A percentile compares a stretch with the other conserved stretches of the same genome.
These are phyloP conservation scores for Tetraselmis chui DNA, from an alignment of 139 green algal species.

Conservation along the genomic window DNA sequence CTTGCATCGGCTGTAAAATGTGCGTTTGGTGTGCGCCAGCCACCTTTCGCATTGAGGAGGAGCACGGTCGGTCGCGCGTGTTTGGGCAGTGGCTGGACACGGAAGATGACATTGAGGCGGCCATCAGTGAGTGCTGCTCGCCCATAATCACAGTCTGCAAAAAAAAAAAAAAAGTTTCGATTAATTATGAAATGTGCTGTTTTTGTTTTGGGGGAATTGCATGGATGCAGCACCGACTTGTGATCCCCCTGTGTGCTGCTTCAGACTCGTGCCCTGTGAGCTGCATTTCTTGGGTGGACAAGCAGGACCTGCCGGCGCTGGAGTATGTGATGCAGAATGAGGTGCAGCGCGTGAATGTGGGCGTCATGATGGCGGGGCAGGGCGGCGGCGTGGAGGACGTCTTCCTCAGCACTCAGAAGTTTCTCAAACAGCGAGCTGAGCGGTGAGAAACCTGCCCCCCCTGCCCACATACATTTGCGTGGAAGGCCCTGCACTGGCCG, in stretches of 20 bases:
- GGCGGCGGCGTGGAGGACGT: slow-evolving; percentile 33
- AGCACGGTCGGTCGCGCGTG: slow-evolving; percentile 63
- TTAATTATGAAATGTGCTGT: too few relatives aligned
- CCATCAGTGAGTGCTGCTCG: slow-evolving; percentile 29
- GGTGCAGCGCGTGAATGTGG: slow-evolving; percentile 55
- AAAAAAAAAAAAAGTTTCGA: too few relatives aligned
- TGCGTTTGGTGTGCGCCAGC: slow-evolving; percentile 67
- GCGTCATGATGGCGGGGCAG: slow-evolving; percentile 72
- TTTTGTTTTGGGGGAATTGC: too few relatives aligned
- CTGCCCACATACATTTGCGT: too few relatives aligned
- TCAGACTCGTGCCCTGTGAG: slow-evolving; percentile 73
- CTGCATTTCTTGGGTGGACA: slow-evolving; percentile 73
- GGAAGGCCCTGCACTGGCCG: too few relatives aligned
- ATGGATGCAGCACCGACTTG: too few relatives aligned
- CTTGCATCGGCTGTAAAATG: slow-evolving; percentile 84
- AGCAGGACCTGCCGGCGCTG: slow-evolving; percentile 58
- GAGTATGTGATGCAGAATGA: slow-evolving; percentile 71
- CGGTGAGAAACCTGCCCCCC: slow-evolving; percentile 7
- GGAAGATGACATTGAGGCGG: slow-evolving; percentile 63
- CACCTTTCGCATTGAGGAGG: slow-evolving; percentile 73
- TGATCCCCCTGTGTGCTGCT: slow-evolving; percentile 19
- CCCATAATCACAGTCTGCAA: background rate
- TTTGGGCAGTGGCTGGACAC: slow-evolving; percentile 73
- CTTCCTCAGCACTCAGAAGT: slow-evolving; percentile 27
- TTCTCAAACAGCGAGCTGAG: slow-evolving; percentile 37